Percentiles rank a stretch among this genome's conserved stretches.
These are phyloP conservation scores for Erodium maritimum DNA, from an alignment of 345 rosid genomes.

Conservation along the genomic window DNA sequence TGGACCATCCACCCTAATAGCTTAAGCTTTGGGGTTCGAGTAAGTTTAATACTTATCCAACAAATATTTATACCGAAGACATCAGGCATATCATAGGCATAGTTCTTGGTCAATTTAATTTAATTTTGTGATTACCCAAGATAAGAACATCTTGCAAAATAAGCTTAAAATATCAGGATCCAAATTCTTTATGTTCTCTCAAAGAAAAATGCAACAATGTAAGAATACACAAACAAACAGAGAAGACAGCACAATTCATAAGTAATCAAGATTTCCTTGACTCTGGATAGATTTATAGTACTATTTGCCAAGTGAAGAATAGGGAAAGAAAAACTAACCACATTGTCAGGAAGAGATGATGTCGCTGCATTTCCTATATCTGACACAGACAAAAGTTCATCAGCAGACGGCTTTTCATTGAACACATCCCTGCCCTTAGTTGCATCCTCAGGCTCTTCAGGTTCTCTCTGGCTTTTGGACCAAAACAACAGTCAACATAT, in stretches of 20 bases:
- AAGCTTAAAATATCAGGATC: background rate
- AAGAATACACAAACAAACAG: background rate
- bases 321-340: slow-evolving; percentile 39
- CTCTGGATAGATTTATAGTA: background rate
- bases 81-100: background rate
- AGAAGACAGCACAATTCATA: background rate
- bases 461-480: slow-evolving; percentile 69
- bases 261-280: background rate
- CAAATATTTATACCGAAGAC: too few relatives aligned
- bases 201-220: background rate
- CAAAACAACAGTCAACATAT: slow-evolving; percentile 1
- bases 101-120: too few relatives aligned
- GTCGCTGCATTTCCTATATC: slow-evolving; percentile 84
- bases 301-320: background rate
- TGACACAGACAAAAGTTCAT: slow-evolving; percentile 91
- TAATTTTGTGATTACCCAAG: background rate
- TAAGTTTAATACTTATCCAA: too few relatives aligned
- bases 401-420: slow-evolving; percentile 94
- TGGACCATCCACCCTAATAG: too few relatives aligned
- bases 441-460: slow-evolving; percentile 95
- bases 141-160: background rate
- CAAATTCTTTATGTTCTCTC: background rate
- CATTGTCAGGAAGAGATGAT: slow-evolving; percentile 82
- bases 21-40: too few relatives aligned
- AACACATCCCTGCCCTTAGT: slow-evolving; percentile 91